A percentile compares a stretch with the other conserved stretches of the same genome.
Evolutionary conservation across 2,329 filamentous ascomycete species (phyloP).

Genomic region (Mariannaea sp.): DNA sequence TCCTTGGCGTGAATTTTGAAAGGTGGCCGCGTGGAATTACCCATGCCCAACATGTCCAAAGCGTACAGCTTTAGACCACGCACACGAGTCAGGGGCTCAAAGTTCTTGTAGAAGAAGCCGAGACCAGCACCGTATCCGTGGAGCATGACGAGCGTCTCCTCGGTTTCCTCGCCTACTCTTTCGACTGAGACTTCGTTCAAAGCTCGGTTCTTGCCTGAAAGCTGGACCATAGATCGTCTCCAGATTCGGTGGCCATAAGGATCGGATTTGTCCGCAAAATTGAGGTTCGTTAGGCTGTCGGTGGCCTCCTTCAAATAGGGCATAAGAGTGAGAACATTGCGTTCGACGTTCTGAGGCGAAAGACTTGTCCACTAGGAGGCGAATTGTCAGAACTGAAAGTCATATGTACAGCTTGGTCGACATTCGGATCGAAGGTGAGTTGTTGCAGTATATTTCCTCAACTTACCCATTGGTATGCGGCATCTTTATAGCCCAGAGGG

Average conservation of each 20-base stretch:
- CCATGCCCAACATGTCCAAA: slow-evolving; percentile 95
- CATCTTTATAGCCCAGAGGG: slow-evolving; percentile 89
- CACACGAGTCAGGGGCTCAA: slow-evolving; percentile 80
- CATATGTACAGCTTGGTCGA: neutral
- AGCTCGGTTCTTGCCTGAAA: slow-evolving; percentile 83
- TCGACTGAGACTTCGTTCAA: slow-evolving; percentile 94
- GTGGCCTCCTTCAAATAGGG: slow-evolving; percentile 80
- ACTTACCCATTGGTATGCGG: slow-evolving; percentile 86
- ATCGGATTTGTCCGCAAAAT: slow-evolving; percentile 60
- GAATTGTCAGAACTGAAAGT: slow-evolving; percentile 14
- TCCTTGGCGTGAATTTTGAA: slow-evolving; percentile 88
- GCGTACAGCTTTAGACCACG: slow-evolving; percentile 89
- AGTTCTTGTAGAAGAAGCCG: slow-evolving; percentile 98
- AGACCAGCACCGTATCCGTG: slow-evolving; percentile 96
- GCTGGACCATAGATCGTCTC: slow-evolving; percentile 80
- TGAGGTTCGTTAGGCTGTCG: slow-evolving; percentile 62
- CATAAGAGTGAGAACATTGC: slow-evolving; percentile 83
- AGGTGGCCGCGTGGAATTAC: slow-evolving; percentile 78
- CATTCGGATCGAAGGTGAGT: neutral
- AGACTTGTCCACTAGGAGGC: slow-evolving; percentile 77
- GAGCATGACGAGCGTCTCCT: slow-evolving; percentile 91
- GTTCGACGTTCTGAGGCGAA: slow-evolving; percentile 83
- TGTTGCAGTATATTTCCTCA: neutral
- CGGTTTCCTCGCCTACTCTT: slow-evolving; percentile 74
- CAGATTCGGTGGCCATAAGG: slow-evolving; percentile 85